Base-by-base conservation (phyloP, 345 rosid species). In the Aquilaria sinensis region DNA sequence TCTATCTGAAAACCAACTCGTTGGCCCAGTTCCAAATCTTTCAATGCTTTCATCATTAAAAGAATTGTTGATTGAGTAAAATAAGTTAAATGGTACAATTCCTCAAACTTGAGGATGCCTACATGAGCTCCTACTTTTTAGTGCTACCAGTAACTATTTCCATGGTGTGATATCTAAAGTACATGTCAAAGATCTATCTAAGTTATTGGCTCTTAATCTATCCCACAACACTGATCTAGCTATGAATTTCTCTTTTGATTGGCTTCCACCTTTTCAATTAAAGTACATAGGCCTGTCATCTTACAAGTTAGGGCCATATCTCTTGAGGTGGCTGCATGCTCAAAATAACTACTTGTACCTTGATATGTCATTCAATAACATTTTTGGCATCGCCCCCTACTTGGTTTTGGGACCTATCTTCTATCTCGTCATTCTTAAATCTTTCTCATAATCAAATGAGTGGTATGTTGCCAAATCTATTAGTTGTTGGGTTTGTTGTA, bases 331-430 rank as follows among this genome's bases (percentile, higher is more conserved):
- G 62, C 32, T 65, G 31, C 61, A 51, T 15, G 45, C 67, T 8
- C 60, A 71, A 16, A 55, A 60, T 11, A 34, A 45, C 32, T 4
- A 58, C 43, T 53, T 2, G 6, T 7, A 47, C 4, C 47, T 57
- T 14, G 29, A 57, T 23, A 33, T 65, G 16, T 32, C 62, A 10
- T 16, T 15, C 3, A 3, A 55, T 11, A 49, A 31, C 29, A 65
- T 65, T 23, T 32, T 48, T 23, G 57, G 30, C 13, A 31, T 1
- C 15, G 9, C 53, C 6, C 0, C 66, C 66, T 0, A 34, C 2
- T 23, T 65, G 69, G 69, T 65, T 65, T 33, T 57, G 62, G 56
- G 41, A 48, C 3, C 10, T 23, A 11, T 14, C 68, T 54, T 16
- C 62, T 30, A 31, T 5, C 4, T 12, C 49, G 12, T 2, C 0